Evolutionary conservation across 2,329 filamentous ascomycete genomes (phyloP), one percentile per base, ranked within the genome.

Genomic region (Neonectria punicea): DNA sequence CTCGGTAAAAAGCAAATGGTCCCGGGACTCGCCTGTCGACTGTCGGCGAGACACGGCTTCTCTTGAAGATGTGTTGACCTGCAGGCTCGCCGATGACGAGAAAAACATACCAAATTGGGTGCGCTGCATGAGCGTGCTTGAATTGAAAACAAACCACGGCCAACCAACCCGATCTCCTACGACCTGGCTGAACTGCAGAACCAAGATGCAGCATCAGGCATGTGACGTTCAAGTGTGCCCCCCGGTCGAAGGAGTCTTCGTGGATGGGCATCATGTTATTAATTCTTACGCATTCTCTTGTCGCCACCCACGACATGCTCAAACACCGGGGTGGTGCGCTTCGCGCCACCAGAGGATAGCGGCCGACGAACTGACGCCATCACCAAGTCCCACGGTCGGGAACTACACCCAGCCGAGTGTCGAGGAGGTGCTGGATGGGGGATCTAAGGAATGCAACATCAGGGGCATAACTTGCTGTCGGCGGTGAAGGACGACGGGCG

Each of bases 321-420:
- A 58, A 67, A 66, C 63, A 58, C 63, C 60, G 43, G 61, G 34
- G 28, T 58, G 43, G 64, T 66, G 56, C 46, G 60, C 54, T 51
- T 61, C 46, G 36, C 66, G 66, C 64, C 63, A 68, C 66, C 47
- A 32, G 46, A 18, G 47, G 16, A 25, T 14, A 16, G 36, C 25
- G 47, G 28, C 47, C 25, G 22, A 3, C 9, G 36, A 18, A n/a
- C 25, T 50, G 47, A 50, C 47, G 47, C 47, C 49, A 51, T 51
- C 28, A 39, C 30, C 44, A 44, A 60, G 55, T 39, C n/a, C 36
- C 36, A 39, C 16, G 58, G 47, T 53, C 54, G 51, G 69, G 55
- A 58, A 44, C 47, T 73, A 25, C 25, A 25, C 25, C 5, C 5
- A 71, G 67, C 49, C 39, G 53, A 58, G 59, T 32, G 43, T 25